Percentiles rank a stretch among this genome's conserved stretches.
Evolutionary conservation across 305 asterid species (phyloP).

Genomic region (Ruellia speciosa): DNA sequence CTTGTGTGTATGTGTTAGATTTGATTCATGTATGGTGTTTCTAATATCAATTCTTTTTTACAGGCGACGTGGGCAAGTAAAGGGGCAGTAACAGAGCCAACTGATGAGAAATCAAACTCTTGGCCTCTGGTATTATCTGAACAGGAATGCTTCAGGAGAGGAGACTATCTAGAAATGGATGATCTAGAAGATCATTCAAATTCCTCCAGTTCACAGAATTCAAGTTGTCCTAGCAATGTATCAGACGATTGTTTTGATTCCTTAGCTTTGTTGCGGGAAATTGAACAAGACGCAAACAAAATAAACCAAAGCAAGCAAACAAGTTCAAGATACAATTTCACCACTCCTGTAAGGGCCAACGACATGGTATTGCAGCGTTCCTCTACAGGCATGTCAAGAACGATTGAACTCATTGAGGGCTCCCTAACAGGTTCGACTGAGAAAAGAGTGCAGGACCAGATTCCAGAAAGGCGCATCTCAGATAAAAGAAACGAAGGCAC

Average conservation of each 20-base stretch:
- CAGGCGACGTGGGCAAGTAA: background rate
- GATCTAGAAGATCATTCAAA: conserved; percentile 49
- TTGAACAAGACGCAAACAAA: conserved; percentile 31
- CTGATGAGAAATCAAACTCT: background rate
- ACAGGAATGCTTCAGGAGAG: conserved; percentile 30
- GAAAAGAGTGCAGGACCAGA: conserved; percentile 17
- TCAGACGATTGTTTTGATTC: conserved; percentile 56
- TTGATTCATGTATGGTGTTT: background rate
- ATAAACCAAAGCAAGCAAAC: conserved; percentile 21
- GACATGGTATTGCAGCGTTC: conserved; percentile 39
- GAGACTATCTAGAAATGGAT: conserved; percentile 55
- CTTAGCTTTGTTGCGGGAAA: conserved; percentile 33
- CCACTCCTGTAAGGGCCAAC: conserved; percentile 18
- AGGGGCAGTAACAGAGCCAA: background rate
- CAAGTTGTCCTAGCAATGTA: conserved; percentile 45
- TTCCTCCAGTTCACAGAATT: conserved; percentile 54
- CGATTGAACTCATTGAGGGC: conserved; percentile 17
- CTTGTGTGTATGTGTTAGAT: no score
- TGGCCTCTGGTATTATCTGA: background rate
- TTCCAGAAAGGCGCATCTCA: conserved; percentile 27
- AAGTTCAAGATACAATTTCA: conserved; percentile 25
- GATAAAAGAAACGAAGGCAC: conserved; percentile 29
- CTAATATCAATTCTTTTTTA: background rate
- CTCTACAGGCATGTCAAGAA: conserved; percentile 34
- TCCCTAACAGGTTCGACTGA: conserved; percentile 13